phyloP scores from a whole-genome alignment of 2,329 filamentous ascomycete species.

The Blumeriella jaapii region DNA sequence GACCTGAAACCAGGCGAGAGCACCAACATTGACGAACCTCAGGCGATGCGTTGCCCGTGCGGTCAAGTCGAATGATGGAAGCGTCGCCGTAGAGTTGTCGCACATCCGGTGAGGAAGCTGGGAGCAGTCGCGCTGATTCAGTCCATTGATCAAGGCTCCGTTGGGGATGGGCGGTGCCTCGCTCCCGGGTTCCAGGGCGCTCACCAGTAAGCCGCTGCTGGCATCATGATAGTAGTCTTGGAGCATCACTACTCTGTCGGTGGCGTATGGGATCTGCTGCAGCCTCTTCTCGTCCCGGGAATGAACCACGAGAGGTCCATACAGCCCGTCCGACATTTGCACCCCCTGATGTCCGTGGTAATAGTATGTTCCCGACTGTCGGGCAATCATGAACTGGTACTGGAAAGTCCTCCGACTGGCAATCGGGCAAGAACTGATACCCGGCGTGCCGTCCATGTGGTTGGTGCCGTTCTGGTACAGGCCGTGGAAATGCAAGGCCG shows the following conservation, averaged over 20 bases:
- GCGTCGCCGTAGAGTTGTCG: conserved; percentile 29
- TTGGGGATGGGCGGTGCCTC: conserved; percentile 35
- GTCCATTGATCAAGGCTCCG: conserved; percentile 34
- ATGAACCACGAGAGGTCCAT: conserved; percentile 56
- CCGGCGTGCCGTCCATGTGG: conserved; percentile 61
- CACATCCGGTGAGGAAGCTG: conserved; percentile 31
- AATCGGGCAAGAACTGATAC: conserved; percentile 51
- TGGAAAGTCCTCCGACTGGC: conserved; percentile 49
- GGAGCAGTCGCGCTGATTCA: conserved; percentile 32
- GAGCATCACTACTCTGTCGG: conserved; percentile 54
- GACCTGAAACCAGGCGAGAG: conserved; percentile 61
- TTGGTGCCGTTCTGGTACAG: conserved; percentile 68
- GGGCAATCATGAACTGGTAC: conserved; percentile 54
- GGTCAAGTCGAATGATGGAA: conserved; percentile 36
- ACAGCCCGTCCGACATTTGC: conserved; percentile 57
- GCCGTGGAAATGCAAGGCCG: conserved; percentile 67
- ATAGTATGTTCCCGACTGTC: conserved; percentile 38
- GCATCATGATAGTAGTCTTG: conserved; percentile 62
- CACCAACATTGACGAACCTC: conserved; percentile 58
- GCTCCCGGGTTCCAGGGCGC: conserved; percentile 31
- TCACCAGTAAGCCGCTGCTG: conserved; percentile 31
- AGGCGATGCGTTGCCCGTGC: conserved; percentile 50
- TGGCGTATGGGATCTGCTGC: conserved; percentile 39
- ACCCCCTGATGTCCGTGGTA: conserved; percentile 57
- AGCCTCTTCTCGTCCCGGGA: conserved; percentile 41